Percentiles rank a stretch among this genome's conserved stretches.
Conservation (phyloP, 2,329 filamentous ascomycete genomes). For the Zalaria sp. region DNA sequence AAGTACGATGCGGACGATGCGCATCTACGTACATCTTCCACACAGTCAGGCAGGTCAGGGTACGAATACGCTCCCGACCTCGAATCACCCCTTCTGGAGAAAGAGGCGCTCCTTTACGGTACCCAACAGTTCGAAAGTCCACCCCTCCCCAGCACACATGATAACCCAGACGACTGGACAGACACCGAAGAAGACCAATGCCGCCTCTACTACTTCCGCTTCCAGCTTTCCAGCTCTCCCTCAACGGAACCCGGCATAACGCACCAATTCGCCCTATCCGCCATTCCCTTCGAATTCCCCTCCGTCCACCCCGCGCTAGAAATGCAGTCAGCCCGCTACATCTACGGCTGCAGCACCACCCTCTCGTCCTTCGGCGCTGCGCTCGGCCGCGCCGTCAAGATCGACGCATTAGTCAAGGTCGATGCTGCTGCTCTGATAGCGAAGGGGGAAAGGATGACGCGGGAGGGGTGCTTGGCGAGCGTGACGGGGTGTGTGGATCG, state of each 20-base stretch:
- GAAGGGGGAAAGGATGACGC: conserved; percentile 27
- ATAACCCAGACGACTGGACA: conserved; percentile 2
- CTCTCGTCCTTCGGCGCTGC: conserved; percentile 43
- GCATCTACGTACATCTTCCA: conserved; percentile 1
- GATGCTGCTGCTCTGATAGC: conserved; percentile 40
- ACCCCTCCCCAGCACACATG: not conserved
- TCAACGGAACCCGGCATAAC: conserved; percentile 27
- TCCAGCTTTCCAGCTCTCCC: conserved; percentile 27
- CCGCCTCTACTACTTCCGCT: conserved; percentile 55
- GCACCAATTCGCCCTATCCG: conserved; percentile 50
- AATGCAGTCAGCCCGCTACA: conserved; percentile 45
- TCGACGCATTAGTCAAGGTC: conserved; percentile 50
- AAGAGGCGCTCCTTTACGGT: conserved; percentile 1
- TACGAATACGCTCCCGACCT: conserved; percentile 15
- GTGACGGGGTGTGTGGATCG: conserved; percentile 50
- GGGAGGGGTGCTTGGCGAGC: conserved; percentile 18
- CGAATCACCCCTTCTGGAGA: conserved; percentile 6
- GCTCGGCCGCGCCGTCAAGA: conserved; percentile 50
- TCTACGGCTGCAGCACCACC: conserved; percentile 54
- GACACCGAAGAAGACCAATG: conserved; percentile 48
- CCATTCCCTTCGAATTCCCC: conserved; percentile 56
- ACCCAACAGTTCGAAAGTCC: not conserved
- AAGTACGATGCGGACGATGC: conserved; percentile 24
- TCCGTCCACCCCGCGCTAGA: conserved; percentile 39
- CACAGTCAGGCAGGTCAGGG: conserved; percentile 2